Base-by-base conservation (phyloP, 805 yeast species). In the Kluyveromyces dobzhanskii region DNA sequence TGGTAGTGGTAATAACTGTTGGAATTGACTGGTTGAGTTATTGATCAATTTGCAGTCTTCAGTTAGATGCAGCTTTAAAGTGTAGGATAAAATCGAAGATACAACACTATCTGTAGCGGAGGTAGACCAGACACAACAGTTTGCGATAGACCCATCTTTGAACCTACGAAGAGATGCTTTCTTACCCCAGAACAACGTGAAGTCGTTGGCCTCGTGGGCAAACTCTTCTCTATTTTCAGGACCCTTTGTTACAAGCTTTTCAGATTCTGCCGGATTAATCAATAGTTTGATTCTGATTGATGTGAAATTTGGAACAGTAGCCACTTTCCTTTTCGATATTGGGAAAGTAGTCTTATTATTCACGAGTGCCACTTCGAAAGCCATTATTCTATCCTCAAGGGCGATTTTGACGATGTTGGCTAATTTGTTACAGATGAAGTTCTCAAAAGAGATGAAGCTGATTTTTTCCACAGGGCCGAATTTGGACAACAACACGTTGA, bases 101-200 rank as follows among this genome's bases (percentile, higher is more conserved):
- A 79, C 76, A 4, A 86, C 70, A 1, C 92, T 81, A 40, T 75
- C 79, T 17, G 67, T 64, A 16, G 73, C 61, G 4, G 74, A 65
- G 4, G 73, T 64, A 2, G 61, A 53, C 97, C 97, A 92, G 23
- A 87, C 81, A 40, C 92, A 94, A 57, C 95, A 84, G 61, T 92
- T 94, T 45, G 77, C 80, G 43, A 92, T 87, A 3, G 81, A 69
- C 28, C 97, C 97, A 61, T 92, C 95, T 54, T 85, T 87, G 66
- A 90, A 92, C 57, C 92, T 76, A 67, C 99, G 77, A 40, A 92
- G 68, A 11, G 92, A 85, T 0, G 94, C 78, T 47, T 76, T 80
- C 8, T 73, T 54, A 9, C 97, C 97, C 99, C 99, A 92, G 55
- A 92, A 88, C 4, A 75, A 64, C 48, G 83, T 75, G 65, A 92